A percentile compares a stretch with the other conserved stretches of the same genome.
Conservation (phyloP, 140 eudicot genomes). For the Oenanthe javanica region DNA sequence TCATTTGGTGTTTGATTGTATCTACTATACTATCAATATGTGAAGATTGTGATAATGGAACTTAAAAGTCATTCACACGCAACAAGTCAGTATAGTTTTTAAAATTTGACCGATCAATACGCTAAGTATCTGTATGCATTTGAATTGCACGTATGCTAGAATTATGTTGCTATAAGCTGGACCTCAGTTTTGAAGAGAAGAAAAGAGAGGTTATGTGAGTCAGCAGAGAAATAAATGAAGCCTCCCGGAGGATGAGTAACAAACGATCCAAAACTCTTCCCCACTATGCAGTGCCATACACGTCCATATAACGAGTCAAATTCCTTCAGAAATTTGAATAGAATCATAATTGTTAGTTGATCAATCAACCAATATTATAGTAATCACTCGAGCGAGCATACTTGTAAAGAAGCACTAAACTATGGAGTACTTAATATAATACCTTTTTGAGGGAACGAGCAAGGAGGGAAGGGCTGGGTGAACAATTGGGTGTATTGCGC, state of each 20-base stretch:
- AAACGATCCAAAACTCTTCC: conserved; percentile 84
- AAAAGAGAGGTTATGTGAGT: conserved; percentile 36
- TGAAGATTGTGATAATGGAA: neutral
- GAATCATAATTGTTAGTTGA: neutral
- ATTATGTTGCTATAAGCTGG: conserved; percentile 25
- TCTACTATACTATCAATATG: neutral
- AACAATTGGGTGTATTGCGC: conserved; percentile 19
- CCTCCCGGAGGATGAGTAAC: conserved; percentile 86
- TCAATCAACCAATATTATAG: neutral
- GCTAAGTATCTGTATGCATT: neutral
- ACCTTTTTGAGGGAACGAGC: conserved; percentile 80
- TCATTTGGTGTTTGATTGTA: neutral
- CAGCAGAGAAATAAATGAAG: conserved; percentile 63
- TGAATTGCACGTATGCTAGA: neutral
- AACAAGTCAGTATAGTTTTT: neutral
- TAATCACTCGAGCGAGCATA: neutral
- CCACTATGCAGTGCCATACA: conserved; percentile 91
- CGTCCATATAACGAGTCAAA: conserved; percentile 66
- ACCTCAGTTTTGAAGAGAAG: conserved; percentile 84
- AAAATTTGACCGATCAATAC: neutral
- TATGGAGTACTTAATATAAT: neutral
- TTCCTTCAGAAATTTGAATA: conserved; percentile 31
- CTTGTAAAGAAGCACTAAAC: neutral
- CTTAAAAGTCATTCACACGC: neutral
- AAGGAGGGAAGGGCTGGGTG: conserved; percentile 57